These are phyloP conservation scores for Aspergillus versicolor DNA, from an alignment of 2,329 filamentous ascomycete species.

Conservation along the genomic window DNA sequence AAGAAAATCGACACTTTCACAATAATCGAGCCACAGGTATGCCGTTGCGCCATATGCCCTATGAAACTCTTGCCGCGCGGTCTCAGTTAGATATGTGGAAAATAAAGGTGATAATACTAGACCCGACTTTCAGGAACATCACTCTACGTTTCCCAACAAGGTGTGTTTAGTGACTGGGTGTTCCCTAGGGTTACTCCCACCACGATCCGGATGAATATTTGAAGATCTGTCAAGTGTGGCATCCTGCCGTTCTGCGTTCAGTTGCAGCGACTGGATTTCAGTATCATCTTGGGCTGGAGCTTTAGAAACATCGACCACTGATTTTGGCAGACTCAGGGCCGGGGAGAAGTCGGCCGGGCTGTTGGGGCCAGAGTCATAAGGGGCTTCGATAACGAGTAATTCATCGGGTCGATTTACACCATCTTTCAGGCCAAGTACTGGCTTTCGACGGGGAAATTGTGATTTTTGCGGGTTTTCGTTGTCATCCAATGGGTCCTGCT, in stretches of 20 bases:
- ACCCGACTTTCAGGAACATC: not conserved
- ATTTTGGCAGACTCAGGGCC: conserved; percentile 16
- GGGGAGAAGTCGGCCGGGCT: conserved; percentile 30
- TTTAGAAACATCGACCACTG: not conserved
- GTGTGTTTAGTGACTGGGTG: not conserved
- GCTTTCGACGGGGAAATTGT: conserved; percentile 51
- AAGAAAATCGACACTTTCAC: not conserved
- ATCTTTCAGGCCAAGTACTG: conserved; percentile 30
- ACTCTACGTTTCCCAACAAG: not conserved
- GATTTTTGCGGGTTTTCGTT: conserved; percentile 44
- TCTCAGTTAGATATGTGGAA: not conserved
- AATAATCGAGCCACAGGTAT: not conserved
- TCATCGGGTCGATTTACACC: conserved; percentile 46
- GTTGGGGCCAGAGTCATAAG: conserved; percentile 57
- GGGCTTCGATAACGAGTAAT: conserved; percentile 65
- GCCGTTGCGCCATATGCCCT: not conserved
- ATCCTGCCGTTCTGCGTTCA: not conserved
- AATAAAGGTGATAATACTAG: not conserved
- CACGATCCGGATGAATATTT: not conserved
- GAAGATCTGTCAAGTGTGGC: not conserved
- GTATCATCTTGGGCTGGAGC: not conserved
- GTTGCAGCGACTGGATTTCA: not conserved
- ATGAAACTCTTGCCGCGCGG: not conserved
- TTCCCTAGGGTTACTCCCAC: not conserved
- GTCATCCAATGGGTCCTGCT: conserved; percentile 27